Percentiles rank a stretch among this genome's conserved stretches.
phyloP scores from a whole-genome alignment of 2,329 filamentous ascomycete genomes.

The Thielaviopsis musarum region DNA sequence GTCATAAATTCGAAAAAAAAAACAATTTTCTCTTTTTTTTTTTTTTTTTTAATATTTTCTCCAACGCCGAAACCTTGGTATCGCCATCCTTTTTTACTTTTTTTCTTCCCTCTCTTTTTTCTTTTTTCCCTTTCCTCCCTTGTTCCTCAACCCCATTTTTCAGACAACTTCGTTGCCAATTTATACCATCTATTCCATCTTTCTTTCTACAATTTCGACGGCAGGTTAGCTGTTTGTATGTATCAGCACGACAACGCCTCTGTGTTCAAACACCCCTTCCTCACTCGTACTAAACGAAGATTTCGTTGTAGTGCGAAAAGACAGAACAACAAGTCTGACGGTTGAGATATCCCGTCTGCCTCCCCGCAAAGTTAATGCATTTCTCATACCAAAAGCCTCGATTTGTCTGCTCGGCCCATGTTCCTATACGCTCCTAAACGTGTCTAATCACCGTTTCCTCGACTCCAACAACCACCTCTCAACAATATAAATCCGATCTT shows the following conservation, averaged over 20 bases:
- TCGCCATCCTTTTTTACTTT: conserved; percentile 9
- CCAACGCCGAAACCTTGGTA: conserved; percentile 10
- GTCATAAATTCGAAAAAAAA: conserved; percentile 1
- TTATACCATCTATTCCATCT: conserved; percentile 13
- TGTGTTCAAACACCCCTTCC: conserved; percentile 82
- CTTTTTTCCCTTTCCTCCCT: neutral
- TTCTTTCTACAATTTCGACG: conserved; percentile 1
- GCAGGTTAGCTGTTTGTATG: conserved; percentile 49
- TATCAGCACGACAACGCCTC: conserved; percentile 87
- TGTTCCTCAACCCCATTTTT: conserved; percentile 7
- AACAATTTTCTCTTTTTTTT: neutral
- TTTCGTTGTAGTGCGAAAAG: conserved; percentile 11
- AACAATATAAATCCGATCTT: neutral
- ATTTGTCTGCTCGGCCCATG: conserved; percentile 23
- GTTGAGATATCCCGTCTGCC: conserved; percentile 45
- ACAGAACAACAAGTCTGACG: conserved; percentile 45
- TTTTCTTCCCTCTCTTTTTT: conserved; percentile 1
- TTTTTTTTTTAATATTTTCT: conserved; percentile 13
- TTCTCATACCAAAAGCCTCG: conserved; percentile 35
- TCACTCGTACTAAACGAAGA: conserved; percentile 10
- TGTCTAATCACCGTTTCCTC: conserved; percentile 17
- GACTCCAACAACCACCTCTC: conserved; percentile 23
- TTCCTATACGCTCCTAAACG: conserved; percentile 12
- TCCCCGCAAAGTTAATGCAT: conserved; percentile 38
- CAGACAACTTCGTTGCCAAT: conserved; percentile 4